Conservation (phyloP, 1,284 basidiomycete genomes). For the Paramarasmius palmivorus region DNA sequence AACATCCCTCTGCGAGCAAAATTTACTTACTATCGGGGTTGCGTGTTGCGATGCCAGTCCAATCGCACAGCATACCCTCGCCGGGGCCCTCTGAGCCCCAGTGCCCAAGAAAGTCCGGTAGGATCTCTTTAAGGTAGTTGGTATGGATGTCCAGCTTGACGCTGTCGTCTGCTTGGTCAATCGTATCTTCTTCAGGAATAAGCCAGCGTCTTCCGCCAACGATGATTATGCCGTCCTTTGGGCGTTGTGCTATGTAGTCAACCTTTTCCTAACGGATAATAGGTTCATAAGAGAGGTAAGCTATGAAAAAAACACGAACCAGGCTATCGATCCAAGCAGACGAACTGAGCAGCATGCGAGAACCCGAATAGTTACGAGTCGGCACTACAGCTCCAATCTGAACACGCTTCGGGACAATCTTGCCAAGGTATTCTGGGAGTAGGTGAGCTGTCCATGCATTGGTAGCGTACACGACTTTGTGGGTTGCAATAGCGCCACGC, state of each 20-base stretch:
- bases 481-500: slow-evolving; percentile 22
- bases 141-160: slow-evolving; percentile 19
- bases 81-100: slow-evolving; percentile 22
- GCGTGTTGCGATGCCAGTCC: slow-evolving; percentile 26
- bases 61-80: slow-evolving; percentile 24
- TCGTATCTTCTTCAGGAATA: slow-evolving; percentile 18
- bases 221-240: slow-evolving; percentile 24
- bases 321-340: too few species aligned
- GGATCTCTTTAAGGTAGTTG: slow-evolving; percentile 15
- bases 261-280: slow-evolving; percentile 15
- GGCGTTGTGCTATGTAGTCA: slow-evolving; percentile 28
- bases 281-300: background rate
- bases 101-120: slow-evolving; percentile 12
- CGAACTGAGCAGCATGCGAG: too few species aligned
- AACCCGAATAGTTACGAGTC: too few species aligned
- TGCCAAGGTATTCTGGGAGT: slow-evolving; percentile 23
- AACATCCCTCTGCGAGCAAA: background rate
- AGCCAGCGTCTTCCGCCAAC: slow-evolving; percentile 23
- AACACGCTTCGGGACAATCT: slow-evolving; percentile 22
- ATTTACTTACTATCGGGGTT: slow-evolving; percentile 19
- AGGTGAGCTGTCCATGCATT: slow-evolving; percentile 36
- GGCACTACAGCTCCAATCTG: slow-evolving; percentile 13
- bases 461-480: slow-evolving; percentile 36
- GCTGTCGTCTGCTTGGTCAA: slow-evolving; percentile 24
- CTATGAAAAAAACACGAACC: background rate